Evolutionary conservation across 2,329 filamentous ascomycete species (phyloP), one percentile per base, ranked within the genome.

Genomic region (Aspergillus unguis): DNA sequence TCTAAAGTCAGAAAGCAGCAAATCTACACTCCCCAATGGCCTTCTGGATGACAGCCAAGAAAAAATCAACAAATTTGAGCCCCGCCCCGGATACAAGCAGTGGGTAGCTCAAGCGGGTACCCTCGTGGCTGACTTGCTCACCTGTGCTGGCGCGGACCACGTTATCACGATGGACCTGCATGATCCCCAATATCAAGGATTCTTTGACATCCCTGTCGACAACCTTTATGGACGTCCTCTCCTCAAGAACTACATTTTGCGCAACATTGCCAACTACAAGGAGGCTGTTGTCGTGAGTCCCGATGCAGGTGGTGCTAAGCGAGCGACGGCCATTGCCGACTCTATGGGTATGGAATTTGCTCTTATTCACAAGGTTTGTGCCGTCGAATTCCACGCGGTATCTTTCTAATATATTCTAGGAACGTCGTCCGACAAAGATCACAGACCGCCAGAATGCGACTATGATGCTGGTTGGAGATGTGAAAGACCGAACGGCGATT

Each of bases 41-140:
- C 83, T 80, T 67, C 83, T 82, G 5, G 85, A 88, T 63, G 81
- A 84, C 60, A 58, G 51, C 31, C 37, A 49, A 31, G 41, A 71
- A 32, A 79, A 78, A 54, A 79, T 78, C 52, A 80, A 79, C 63
- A 79, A 86, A 69, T 88, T 88, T 70, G 83, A 90, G 69, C 85
- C 90, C 23, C 92, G 92, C 69, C 90, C 92, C 6, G 94, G 94
- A 46, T 99, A 99, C 73, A 94, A 94, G 77, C 90, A 96, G 76
- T 99, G 94, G 94, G 92, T 99, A 58, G 94, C 94, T 25, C 94
- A 97, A 75, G 92, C 94, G 38, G 94, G 94, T 55, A 97, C 92
- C 29, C 81, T 99, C 52, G 88, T 99, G 44, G 94, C 94, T 46
- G 92, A 97, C 70, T 83, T 99, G 41, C 80, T 99, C 60, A 96